Evolutionary conservation across 2,329 filamentous ascomycete species (phyloP).

Genomic region (Verticillium nonalfalfae): DNA sequence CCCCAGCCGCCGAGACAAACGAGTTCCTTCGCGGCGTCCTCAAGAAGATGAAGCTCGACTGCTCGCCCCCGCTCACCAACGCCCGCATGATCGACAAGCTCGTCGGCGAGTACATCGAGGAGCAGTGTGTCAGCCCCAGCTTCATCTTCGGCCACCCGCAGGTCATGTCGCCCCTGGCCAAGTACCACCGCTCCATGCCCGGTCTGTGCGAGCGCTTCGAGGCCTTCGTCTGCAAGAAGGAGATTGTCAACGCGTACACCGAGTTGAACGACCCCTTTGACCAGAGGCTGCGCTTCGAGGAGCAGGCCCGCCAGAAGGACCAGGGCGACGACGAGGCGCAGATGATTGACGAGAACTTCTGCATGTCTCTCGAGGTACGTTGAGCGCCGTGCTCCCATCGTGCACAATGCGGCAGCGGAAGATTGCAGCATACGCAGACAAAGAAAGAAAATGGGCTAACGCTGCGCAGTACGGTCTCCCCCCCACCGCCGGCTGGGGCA

Average conservation of each 20-base stretch:
- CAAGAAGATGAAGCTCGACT: slow-evolving; percentile 87
- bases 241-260: slow-evolving; percentile 94
- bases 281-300: slow-evolving; percentile 71
- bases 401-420: no score
- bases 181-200: slow-evolving; percentile 76
- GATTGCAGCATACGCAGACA: not conserved
- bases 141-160: slow-evolving; percentile 59
- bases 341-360: slow-evolving; percentile 92
- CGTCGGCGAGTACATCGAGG: slow-evolving; percentile 90
- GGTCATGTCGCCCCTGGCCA: slow-evolving; percentile 71
- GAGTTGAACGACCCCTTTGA: slow-evolving; percentile 95
- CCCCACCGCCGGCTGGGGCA: slow-evolving; percentile 92
- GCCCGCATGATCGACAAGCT: slow-evolving; percentile 95
- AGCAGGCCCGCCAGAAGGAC: slow-evolving; percentile 87
- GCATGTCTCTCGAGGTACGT: slow-evolving; percentile 65
- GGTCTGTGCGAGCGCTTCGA: slow-evolving; percentile 97
- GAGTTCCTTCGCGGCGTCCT: slow-evolving; percentile 79
- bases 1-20: slow-evolving; percentile 63
- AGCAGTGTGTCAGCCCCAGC: slow-evolving; percentile 84
- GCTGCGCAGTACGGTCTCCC: slow-evolving; percentile 63
- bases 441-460: not conserved
- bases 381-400: no score
- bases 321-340: slow-evolving; percentile 97
- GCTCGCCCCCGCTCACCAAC: slow-evolving; percentile 85
- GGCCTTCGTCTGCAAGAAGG: slow-evolving; percentile 94